Evolutionary conservation across 495 filamentous ascomycete species (phyloP).

Genomic region (Neurospora pannonica): DNA sequence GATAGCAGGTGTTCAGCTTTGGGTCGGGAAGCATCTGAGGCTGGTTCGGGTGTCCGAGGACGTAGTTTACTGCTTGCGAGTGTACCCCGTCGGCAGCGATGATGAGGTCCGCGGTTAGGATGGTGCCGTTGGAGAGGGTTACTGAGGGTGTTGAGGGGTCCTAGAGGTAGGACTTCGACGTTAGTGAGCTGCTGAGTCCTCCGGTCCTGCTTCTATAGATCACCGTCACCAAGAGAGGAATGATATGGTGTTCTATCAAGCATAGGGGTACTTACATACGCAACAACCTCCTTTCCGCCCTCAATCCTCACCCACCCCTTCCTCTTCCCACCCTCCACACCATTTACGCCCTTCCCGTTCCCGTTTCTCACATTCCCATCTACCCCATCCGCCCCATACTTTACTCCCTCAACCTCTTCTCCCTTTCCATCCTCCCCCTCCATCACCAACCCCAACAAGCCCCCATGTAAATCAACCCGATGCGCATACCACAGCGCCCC

Average conservation of each 20-base stretch:
- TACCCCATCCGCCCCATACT: too few species aligned
- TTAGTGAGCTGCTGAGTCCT: too few species aligned
- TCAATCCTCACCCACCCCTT: constrained; percentile 22
- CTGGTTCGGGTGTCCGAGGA: constrained; percentile 15
- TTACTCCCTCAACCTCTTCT: too few species aligned
- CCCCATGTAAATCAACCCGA: constrained; percentile 32
- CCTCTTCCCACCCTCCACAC: background rate
- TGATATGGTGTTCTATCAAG: too few species aligned
- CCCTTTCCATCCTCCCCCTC: background rate
- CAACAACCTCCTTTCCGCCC: constrained; percentile 8
- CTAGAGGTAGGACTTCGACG: constrained; percentile 11
- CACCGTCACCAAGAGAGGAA: too few species aligned
- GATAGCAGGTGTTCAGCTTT: constrained; percentile 28
- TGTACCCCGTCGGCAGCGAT: constrained; percentile 43
- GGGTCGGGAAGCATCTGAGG: constrained; percentile 7
- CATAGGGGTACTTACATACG: constrained; percentile 9
- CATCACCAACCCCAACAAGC: constrained; percentile 23
- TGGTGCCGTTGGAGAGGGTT: constrained; percentile 25
- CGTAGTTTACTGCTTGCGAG: constrained; percentile 16
- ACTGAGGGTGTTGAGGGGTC: constrained; percentile 26
- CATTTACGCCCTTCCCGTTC: too few species aligned
- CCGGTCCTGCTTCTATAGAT: too few species aligned
- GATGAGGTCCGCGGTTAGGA: constrained; percentile 31
- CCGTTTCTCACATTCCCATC: background rate
- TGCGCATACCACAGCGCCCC: constrained; percentile 8